These are phyloP conservation scores for Fusarium hostae DNA, from an alignment of 2,329 filamentous ascomycete genomes.

Conservation along the genomic window DNA sequence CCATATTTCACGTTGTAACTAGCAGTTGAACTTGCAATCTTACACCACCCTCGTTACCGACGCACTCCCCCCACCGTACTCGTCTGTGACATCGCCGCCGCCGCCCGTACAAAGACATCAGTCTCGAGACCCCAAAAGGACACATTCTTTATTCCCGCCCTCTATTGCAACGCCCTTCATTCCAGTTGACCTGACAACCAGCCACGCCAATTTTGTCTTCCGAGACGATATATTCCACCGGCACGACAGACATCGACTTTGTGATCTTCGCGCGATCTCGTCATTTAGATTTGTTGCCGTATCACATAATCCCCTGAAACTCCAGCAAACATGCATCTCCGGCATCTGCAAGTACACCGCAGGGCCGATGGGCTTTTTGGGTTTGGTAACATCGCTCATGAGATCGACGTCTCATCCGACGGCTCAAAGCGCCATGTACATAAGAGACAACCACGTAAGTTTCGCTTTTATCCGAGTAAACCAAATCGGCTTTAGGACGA, in stretches of 20 bases:
- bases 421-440: slow-evolving; percentile 18
- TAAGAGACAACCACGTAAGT: slow-evolving; percentile 33
- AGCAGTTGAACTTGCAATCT: slow-evolving; percentile 19
- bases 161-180: slow-evolving; percentile 41
- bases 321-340: slow-evolving; percentile 46
- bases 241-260: not conserved
- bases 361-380: slow-evolving; percentile 44
- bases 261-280: not conserved
- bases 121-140: slow-evolving; percentile 37
- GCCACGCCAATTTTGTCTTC: slow-evolving; percentile 26
- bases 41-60: slow-evolving; percentile 18
- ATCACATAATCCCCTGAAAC: not conserved
- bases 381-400: slow-evolving; percentile 43
- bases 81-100: slow-evolving; percentile 43
- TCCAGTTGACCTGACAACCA: slow-evolving; percentile 42
- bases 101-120: slow-evolving; percentile 34
- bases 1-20: slow-evolving; percentile 21
- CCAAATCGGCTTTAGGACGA: not conserved
- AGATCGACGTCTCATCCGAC: slow-evolving; percentile 25
- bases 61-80: slow-evolving; percentile 5
- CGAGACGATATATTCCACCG: slow-evolving; percentile 30
- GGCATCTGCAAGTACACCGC: slow-evolving; percentile 46
- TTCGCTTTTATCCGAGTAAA: not conserved
- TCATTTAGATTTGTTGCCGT: not conserved
- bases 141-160: slow-evolving; percentile 45